phyloP scores from a whole-genome alignment of 2,329 filamentous ascomycete genomes.

The Neonectria sp. region DNA sequence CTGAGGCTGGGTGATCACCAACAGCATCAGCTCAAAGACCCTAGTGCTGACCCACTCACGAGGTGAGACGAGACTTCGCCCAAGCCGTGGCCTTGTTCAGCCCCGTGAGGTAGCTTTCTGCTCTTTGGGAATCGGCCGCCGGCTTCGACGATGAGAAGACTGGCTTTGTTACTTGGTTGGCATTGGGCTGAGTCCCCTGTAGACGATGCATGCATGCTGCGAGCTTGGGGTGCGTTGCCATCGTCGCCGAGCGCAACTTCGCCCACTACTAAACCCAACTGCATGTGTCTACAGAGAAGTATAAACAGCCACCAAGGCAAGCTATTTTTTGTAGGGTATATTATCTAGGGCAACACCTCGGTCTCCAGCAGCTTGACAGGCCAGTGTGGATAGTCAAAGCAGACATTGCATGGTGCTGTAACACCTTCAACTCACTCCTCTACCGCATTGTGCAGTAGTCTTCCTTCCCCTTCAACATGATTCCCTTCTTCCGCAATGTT shows the following conservation, averaged over 20 bases:
- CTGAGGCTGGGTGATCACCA: conserved; percentile 8
- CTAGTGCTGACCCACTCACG: conserved; percentile 23
- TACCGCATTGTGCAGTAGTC: conserved; percentile 10
- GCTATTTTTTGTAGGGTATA: background rate
- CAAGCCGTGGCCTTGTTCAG: background rate
- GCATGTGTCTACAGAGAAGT: no score
- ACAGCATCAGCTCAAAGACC: background rate
- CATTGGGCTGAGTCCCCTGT: background rate
- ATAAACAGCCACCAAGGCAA: background rate
- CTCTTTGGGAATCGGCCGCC: background rate
- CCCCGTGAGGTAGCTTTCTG: background rate
- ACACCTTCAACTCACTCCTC: conserved; percentile 18
- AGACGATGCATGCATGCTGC: conserved; percentile 12
- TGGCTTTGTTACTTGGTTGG: background rate
- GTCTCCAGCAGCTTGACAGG: background rate
- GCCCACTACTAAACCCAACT: background rate
- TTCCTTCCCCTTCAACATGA: conserved; percentile 4
- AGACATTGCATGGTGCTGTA: conserved; percentile 12
- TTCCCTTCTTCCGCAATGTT: conserved; percentile 7
- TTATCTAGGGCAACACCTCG: background rate
- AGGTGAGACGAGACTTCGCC: background rate
- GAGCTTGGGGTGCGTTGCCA: background rate
- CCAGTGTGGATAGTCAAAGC: conserved; percentile 1
- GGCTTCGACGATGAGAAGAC: no score
- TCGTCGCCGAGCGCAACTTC: background rate